These are phyloP conservation scores for Prunus yedoensis DNA, from an alignment of 331 rosid genomes.

Conservation along the genomic window DNA sequence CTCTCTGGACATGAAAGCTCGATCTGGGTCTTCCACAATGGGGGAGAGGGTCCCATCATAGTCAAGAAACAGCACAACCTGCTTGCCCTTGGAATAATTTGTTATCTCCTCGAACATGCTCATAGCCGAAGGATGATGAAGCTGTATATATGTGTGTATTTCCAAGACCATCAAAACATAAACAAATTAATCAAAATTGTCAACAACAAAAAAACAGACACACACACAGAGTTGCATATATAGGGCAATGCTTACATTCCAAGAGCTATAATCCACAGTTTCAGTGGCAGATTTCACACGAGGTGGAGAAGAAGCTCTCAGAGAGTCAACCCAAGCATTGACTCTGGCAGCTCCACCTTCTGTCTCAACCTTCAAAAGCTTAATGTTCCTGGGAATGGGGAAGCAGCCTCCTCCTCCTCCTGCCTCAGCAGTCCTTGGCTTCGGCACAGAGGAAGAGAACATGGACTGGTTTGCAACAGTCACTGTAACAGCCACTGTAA, in stretches of 20 bases:
- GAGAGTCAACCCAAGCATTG: constrained; percentile 70
- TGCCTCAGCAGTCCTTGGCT: constrained; percentile 29
- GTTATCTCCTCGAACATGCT: constrained; percentile 57
- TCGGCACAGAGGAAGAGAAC: constrained; percentile 39
- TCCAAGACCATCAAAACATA: not conserved
- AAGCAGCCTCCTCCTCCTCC: constrained; percentile 33
- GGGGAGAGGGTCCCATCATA: constrained; percentile 97
- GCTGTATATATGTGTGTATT: constrained; percentile 26
- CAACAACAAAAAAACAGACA: not conserved
- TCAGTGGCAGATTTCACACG: constrained; percentile 40
- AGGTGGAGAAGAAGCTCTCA: constrained; percentile 92
- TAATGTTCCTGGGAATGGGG: constrained; percentile 37
- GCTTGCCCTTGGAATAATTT: constrained; percentile 56
- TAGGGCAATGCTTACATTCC: constrained; percentile 54
- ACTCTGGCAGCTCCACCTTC: constrained; percentile 43
- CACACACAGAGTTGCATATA: not conserved
- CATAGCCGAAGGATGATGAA: constrained; percentile 79
- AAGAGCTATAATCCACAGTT: constrained; percentile 42
- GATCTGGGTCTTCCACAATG: constrained; percentile 82
- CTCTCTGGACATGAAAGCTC: constrained; percentile 84
- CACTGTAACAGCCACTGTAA: constrained; percentile 39
- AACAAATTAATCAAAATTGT: not conserved
- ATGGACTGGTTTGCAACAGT: constrained; percentile 31
- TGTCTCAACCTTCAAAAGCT: constrained; percentile 48
- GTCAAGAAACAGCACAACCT: constrained; percentile 77